Conservation (phyloP, 2,329 filamentous ascomycete species). For the Thielaviopsis populi region DNA sequence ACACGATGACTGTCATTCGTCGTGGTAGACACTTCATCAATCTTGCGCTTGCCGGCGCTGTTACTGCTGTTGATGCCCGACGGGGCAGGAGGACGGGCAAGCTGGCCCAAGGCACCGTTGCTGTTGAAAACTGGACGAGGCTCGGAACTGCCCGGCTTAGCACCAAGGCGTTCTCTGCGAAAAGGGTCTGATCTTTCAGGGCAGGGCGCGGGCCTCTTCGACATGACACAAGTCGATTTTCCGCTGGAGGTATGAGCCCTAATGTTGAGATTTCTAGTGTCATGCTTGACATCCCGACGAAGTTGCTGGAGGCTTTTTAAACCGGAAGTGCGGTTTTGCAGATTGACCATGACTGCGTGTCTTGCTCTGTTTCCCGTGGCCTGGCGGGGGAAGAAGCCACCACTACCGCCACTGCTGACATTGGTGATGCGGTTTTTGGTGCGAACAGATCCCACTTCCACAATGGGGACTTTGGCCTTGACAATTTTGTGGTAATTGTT, state of each 20-base stretch:
- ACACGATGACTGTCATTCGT: not conserved
- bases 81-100: not conserved
- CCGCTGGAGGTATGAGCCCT: not conserved
- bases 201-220: not conserved
- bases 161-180: not conserved
- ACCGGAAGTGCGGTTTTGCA: not conserved
- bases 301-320: not conserved
- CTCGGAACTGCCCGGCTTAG: not conserved
- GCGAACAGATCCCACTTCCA: not conserved
- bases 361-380: not conserved
- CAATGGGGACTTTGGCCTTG: not conserved
- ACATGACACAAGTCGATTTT: not conserved
- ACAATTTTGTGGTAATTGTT: not conserved
- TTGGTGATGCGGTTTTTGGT: conserved; percentile 10
- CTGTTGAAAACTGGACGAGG: too few species aligned
- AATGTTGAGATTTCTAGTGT: not conserved
- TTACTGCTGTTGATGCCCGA: not conserved
- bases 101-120: not conserved
- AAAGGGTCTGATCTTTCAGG: not conserved
- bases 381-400: not conserved
- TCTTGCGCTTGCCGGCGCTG: not conserved
- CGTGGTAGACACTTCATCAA: not conserved
- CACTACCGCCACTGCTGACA: not conserved
- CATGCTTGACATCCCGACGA: not conserved
- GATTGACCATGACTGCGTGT: not conserved